Base-by-base conservation (phyloP, 148 eudicot genomes). In the Rhododendron williamsianum region DNA sequence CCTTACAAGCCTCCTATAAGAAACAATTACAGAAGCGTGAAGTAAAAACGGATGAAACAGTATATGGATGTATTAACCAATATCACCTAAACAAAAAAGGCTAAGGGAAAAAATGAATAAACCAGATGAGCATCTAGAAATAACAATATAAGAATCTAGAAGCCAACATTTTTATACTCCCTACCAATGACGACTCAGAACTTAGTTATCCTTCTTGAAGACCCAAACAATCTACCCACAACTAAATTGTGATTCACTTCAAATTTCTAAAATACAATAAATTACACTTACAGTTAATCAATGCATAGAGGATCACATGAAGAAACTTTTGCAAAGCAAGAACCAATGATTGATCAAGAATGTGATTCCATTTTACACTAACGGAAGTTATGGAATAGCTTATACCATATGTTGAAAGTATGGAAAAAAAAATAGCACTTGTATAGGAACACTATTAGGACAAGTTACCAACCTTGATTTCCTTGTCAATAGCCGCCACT, bases 391-490 rank as follows among this genome's bases (percentile, higher is more conserved):
- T 33, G 35, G 35, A 33, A 33, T 1, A 65, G 30, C 30, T 41
- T 7, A 82, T 48, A 43, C 65, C 33, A 49, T 38, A 48, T 36
- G 1, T 13, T 41, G 35, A 13, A 73, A 82, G 78, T 54, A 19
- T 56, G 58, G 76, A 51, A 78, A 69, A 46, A 46, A 7, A 46
- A 7, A 45, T 11, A 73, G 63, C 49, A 41, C 63, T 80, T 19
- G 10, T 11, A n/a, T 8, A 30, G 11, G 33, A 71, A 13, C 84
- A 79, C 19, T 27, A 76, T 2, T 36, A 58, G 10, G 63, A 63
- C 11, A 51, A 83, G 65, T 80, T 65, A 78, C 91, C 69, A 83
- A 94, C 98, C 98, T 91, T 91, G 74, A 92, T 87, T 84, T 93
- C 95, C 82, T 83, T 76, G 85, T 89, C 91, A 76, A 89, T 84